Evolutionary conservation across 176 grass and related monocot species (phyloP).

Genomic region (Otatea glauca): DNA sequence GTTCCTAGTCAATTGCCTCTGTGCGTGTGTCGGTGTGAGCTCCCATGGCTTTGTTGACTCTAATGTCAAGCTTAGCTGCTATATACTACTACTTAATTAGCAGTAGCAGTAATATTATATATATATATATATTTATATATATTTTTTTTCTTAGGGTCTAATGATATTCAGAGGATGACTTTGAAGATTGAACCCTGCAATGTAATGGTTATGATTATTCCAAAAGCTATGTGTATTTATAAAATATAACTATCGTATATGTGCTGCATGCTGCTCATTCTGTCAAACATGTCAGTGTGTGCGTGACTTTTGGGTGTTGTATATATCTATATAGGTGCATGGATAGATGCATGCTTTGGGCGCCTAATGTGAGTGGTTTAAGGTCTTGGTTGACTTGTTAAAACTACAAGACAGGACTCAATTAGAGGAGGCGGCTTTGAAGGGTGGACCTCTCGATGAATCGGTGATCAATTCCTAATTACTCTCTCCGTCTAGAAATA

Average conservation of each 20-base stretch:
- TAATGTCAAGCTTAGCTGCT: constrained; percentile 52
- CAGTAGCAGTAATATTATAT: constrained; percentile 9
- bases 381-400: constrained; percentile 47
- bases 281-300: constrained; percentile 36
- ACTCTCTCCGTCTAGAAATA: no score
- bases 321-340: not conserved
- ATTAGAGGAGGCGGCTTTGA: constrained; percentile 12
- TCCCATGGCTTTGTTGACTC: constrained; percentile 55
- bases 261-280: not conserved
- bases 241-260: not conserved
- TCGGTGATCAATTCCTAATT: constrained; percentile 40
- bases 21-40: constrained; percentile 43
- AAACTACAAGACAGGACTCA: constrained; percentile 37
- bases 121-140: not conserved
- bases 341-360: constrained; percentile 31
- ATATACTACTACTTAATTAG: constrained; percentile 16
- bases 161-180: constrained; percentile 41
- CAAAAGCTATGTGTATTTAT: constrained; percentile 20
- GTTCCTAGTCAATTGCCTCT: constrained; percentile 43
- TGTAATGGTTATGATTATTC: constrained; percentile 30
- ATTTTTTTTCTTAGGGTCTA: constrained; percentile 32
- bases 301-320: constrained; percentile 15
- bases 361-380: constrained; percentile 47
- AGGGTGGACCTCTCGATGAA: constrained; percentile 39
- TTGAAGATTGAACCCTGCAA: constrained; percentile 40